Base-by-base conservation (phyloP, 2,329 filamentous ascomycete genomes). In the Neophaeococcomyces aloes region DNA sequence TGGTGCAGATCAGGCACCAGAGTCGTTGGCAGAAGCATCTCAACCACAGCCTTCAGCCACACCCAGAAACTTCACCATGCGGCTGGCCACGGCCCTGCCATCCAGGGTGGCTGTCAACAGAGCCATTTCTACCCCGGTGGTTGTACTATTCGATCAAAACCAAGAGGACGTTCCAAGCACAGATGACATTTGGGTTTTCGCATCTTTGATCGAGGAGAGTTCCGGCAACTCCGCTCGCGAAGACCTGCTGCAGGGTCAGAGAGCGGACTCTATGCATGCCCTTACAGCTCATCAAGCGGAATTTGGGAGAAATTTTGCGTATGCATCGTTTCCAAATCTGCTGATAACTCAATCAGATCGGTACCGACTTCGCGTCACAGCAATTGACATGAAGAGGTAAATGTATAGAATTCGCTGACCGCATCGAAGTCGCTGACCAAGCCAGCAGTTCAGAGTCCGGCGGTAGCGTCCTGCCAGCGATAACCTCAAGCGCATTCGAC, bases 361-460 rank as follows among this genome's bases (percentile, higher is more conserved):
- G 29, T 56, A 56, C 29, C 44, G 49, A 10, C 25, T 56, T 38
- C 51, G 42, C 27, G 38, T 55, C 27, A 51, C 38, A 42, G 39
- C 54, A 15, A 48, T 55, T 19, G 54, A 55, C 32, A 53, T 55
- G 53, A 48, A 52, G 37, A 42, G 42, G 53, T 53, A 48, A 43
- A 40, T 8, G 23, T 27, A 21, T 32, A 14, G 29, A 31, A 13
- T 18, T 41, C 4, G n/a, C 29, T 32, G 19, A n/a, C 30, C 38
- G 21, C 27, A 33, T 17, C 19, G n/a, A 10, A 19, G 23, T n/a
- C 14, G 6, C 23, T 13, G 29, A 17, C 17, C 18, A n/a, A 13
- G 13, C n/a, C 36, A 13, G 18, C 14, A 14, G 31, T 6, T 29
- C 30, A 29, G 15, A 8, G 7, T 19, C n/a, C 3, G 38, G 29